Percentiles rank a stretch among this genome's conserved stretches.
Conservation (phyloP, 2,329 filamentous ascomycete genomes). For the Nannizzia gypsea region DNA sequence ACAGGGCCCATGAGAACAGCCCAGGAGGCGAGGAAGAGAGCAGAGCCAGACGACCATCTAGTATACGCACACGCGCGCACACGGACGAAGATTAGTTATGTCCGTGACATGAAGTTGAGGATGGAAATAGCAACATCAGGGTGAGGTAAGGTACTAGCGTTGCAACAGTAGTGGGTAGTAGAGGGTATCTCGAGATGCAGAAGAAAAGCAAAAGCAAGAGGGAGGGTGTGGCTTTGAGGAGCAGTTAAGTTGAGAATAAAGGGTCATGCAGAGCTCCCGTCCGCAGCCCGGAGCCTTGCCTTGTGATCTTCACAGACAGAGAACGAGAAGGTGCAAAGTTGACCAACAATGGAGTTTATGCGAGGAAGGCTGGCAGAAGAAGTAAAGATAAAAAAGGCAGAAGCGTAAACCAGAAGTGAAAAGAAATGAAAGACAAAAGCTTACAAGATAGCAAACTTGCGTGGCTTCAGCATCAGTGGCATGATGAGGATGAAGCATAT, state of each 20-base stretch:
- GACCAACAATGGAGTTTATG: background rate
- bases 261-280: background rate
- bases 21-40: slow-evolving; percentile 84
- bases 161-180: background rate
- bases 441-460: slow-evolving; percentile 96
- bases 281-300: background rate
- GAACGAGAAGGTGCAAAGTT: background rate
- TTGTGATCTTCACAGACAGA: background rate
- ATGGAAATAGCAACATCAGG: background rate
- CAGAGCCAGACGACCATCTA: slow-evolving; percentile 90
- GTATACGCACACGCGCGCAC: slow-evolving; percentile 6
- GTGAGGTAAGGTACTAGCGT: background rate
- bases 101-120: background rate
- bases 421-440: slow-evolving; percentile 27
- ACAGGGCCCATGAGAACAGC: slow-evolving; percentile 86
- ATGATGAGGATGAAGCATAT: slow-evolving; percentile 78
- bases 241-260: background rate
- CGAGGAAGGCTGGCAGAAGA: slow-evolving; percentile 13
- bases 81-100: slow-evolving; percentile 14
- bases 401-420: slow-evolving; percentile 5
- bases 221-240: background rate
- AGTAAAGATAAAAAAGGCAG: slow-evolving; percentile 6
- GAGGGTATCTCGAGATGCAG: background rate
- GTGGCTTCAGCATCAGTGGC: slow-evolving; percentile 63
- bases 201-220: background rate